These are phyloP conservation scores for Venturia aucupariae DNA, from an alignment of 2,329 filamentous ascomycete genomes.

Conservation along the genomic window DNA sequence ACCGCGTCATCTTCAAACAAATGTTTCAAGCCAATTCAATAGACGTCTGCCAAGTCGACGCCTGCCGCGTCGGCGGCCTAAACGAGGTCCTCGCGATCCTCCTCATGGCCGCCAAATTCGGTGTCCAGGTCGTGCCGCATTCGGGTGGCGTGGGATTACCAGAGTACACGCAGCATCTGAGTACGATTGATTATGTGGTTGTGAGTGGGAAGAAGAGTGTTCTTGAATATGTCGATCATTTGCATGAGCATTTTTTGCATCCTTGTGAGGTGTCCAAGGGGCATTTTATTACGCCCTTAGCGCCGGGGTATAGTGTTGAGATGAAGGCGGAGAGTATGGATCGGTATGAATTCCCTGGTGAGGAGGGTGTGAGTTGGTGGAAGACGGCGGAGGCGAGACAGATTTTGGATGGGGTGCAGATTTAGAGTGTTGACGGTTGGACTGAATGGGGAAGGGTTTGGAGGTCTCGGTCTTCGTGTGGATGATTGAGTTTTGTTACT, in stretches of 20 bases:
- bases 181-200: slow-evolving; percentile 85
- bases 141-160: slow-evolving; percentile 82
- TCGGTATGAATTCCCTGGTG: slow-evolving; percentile 64
- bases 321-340: slow-evolving; percentile 90
- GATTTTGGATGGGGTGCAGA: slow-evolving; percentile 54
- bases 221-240: slow-evolving; percentile 84
- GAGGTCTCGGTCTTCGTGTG: no score
- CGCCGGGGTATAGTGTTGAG: slow-evolving; percentile 84
- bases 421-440: slow-evolving; percentile 21
- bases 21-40: slow-evolving; percentile 71
- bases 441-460: not conserved
- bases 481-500: no score
- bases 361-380: slow-evolving; percentile 78
- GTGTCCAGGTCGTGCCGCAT: slow-evolving; percentile 78
- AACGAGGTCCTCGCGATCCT: slow-evolving; percentile 90
- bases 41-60: slow-evolving; percentile 83
- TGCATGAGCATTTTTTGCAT: slow-evolving; percentile 88
- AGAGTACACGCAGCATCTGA: slow-evolving; percentile 89
- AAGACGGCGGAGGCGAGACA: slow-evolving; percentile 65
- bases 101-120: slow-evolving; percentile 71
- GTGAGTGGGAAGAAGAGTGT: slow-evolving; percentile 74
- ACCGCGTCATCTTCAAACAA: slow-evolving; percentile 90
- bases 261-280: slow-evolving; percentile 73
- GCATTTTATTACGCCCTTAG: slow-evolving; percentile 76
- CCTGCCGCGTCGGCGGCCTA: slow-evolving; percentile 79